phyloP scores from a whole-genome alignment of 495 filamentous ascomycete species.

The Aspergillus leporis region DNA sequence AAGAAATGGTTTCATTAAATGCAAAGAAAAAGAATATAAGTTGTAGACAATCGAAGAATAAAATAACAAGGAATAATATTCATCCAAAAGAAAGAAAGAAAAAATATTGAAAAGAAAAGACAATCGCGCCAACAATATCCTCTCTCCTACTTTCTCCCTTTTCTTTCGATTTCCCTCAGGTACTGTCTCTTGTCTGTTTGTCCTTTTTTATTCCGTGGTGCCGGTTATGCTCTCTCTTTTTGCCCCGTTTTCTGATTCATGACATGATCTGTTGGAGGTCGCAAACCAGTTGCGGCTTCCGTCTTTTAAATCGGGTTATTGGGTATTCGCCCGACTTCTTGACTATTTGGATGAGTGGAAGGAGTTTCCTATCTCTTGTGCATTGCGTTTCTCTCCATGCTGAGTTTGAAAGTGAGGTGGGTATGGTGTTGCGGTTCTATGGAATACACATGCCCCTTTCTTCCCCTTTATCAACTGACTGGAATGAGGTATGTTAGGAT shows the following conservation, averaged over 20 bases:
- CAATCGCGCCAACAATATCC: constrained; percentile 3
- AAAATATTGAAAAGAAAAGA: constrained; percentile 1
- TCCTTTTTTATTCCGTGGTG: background rate
- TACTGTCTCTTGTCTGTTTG: background rate
- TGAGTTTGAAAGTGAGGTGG: background rate
- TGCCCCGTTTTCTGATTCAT: background rate
- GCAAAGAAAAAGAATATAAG: constrained; percentile 1
- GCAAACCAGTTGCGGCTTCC: constrained; percentile 12
- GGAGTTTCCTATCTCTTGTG: constrained; percentile 1
- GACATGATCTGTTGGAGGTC: no score
- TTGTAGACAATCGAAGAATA: background rate
- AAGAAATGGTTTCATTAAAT: background rate
- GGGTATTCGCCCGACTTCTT: background rate
- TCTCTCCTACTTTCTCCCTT: background rate
- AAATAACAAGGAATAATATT: background rate
- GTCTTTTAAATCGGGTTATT: constrained; percentile 2
- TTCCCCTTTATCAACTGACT: background rate
- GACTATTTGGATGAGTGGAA: background rate
- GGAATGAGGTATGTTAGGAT: background rate
- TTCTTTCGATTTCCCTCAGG: background rate
- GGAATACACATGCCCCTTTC: constrained; percentile 10
- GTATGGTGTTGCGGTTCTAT: constrained; percentile 1
- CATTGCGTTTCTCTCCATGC: background rate
- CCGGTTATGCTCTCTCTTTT: background rate
- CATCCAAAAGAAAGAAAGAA: constrained; percentile 9